These are phyloP conservation scores for Gnomoniopsis smithogilvyi DNA, from an alignment of 2,329 filamentous ascomycete species.

Conservation along the genomic window DNA sequence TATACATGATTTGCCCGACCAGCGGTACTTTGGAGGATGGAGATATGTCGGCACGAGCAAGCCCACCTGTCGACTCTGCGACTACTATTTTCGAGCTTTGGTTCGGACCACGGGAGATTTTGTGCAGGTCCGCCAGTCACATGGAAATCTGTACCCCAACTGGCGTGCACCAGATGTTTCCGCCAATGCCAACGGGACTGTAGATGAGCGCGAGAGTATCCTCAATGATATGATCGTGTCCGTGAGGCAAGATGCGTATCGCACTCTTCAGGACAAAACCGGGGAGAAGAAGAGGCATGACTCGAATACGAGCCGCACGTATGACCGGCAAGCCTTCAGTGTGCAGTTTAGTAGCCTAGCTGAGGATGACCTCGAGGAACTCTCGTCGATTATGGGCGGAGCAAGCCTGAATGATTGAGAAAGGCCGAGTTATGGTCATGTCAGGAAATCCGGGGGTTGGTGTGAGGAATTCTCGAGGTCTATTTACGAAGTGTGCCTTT, in stretches of 20 bases:
- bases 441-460: not conserved
- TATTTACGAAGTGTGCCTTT: no score
- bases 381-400: not conserved
- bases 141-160: constrained; percentile 35
- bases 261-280: constrained; percentile 26
- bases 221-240: constrained; percentile 25
- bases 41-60: constrained; percentile 40
- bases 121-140: constrained; percentile 28
- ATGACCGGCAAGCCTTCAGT: not conserved
- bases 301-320: constrained; percentile 26
- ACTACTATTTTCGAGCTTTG: constrained; percentile 29
- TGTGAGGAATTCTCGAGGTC: not conserved
- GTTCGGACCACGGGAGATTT: constrained; percentile 7
- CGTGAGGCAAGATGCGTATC: constrained; percentile 27
- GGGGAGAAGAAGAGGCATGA: constrained; percentile 28
- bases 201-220: constrained; percentile 20
- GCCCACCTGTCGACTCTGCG: constrained; percentile 36
- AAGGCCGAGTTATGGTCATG: not conserved
- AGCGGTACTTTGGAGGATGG: constrained; percentile 28
- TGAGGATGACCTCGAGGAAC: not conserved
- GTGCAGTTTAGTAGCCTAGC: not conserved
- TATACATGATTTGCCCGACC: not conserved
- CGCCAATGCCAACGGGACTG: constrained; percentile 10
- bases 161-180: constrained; percentile 36
- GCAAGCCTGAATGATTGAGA: not conserved